phyloP scores from a whole-genome alignment of 352 stramenopile species.

The Phytophthora pini region DNA sequence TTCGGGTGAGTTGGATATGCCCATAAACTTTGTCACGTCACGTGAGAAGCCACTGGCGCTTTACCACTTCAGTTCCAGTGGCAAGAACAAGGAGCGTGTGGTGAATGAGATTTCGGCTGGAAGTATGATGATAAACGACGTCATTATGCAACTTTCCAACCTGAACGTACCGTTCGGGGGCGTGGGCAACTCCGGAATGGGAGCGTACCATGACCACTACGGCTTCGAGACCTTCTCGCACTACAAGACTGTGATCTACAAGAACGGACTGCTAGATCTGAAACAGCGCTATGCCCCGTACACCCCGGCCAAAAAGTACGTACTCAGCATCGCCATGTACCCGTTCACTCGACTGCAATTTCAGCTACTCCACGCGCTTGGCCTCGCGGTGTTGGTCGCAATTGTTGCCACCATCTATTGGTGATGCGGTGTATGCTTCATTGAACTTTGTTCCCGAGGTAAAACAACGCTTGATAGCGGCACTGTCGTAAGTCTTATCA shows the following conservation, averaged over 20 bases:
- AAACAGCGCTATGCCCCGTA: constrained; percentile 65
- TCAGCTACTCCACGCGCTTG: constrained; percentile 37
- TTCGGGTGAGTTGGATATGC: constrained; percentile 33
- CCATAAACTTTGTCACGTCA: constrained; percentile 45
- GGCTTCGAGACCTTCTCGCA: constrained; percentile 83
- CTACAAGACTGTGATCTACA: constrained; percentile 71
- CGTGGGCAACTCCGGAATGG: constrained; percentile 82
- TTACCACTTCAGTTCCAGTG: constrained; percentile 81
- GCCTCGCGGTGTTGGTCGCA: constrained; percentile 31
- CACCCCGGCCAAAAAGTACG: constrained; percentile 30
- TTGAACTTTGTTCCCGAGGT: too few species aligned
- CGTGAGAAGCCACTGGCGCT: constrained; percentile 84
- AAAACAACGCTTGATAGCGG: too few species aligned
- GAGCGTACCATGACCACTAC: constrained; percentile 80
- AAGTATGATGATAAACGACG: constrained; percentile 82
- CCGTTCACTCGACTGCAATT: constrained; percentile 53
- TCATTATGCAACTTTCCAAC: constrained; percentile 75
- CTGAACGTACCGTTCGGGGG: constrained; percentile 77
- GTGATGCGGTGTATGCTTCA: too few species aligned
- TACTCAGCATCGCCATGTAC: constrained; percentile 51
- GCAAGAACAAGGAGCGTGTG: constrained; percentile 45
- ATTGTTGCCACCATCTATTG: constrained; percentile 31
- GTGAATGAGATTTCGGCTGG: constrained; percentile 61
- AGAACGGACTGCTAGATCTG: constrained; percentile 64
- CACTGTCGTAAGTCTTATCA: too few species aligned